Conservation (phyloP, 2,329 filamentous ascomycete genomes). For the Diaporthe helianthi region DNA sequence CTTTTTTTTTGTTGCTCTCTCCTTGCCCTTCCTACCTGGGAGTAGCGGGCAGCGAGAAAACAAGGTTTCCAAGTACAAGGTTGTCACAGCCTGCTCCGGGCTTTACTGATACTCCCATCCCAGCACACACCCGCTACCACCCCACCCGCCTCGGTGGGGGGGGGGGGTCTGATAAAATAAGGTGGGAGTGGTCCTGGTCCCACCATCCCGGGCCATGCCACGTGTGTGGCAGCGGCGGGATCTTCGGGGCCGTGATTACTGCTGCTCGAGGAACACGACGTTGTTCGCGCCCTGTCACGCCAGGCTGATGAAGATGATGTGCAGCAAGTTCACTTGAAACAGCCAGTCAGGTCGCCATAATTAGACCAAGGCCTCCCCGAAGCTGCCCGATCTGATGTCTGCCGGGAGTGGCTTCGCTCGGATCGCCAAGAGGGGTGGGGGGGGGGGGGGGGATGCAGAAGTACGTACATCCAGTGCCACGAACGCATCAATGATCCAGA, state of each 20-base stretch:
- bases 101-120: no score
- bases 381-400: slow-evolving; percentile 24
- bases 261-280: slow-evolving; percentile 20
- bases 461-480: not conserved
- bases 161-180: not conserved
- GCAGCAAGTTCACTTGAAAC: slow-evolving; percentile 26
- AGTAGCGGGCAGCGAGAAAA: slow-evolving; percentile 17
- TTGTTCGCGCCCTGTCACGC: slow-evolving; percentile 1
- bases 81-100: slow-evolving; percentile 22
- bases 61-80: slow-evolving; percentile 27
- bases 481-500: not conserved
- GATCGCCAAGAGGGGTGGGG: not conserved
- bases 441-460: not conserved
- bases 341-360: slow-evolving; percentile 1
- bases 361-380: slow-evolving; percentile 20
- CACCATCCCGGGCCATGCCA: slow-evolving; percentile 25
- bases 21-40: slow-evolving; percentile 22
- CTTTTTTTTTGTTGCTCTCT: slow-evolving; percentile 13
- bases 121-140: slow-evolving; percentile 6
- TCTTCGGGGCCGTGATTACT: slow-evolving; percentile 22
- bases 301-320: slow-evolving; percentile 13
- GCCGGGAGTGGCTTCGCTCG: slow-evolving; percentile 13
- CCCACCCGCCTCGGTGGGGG: not conserved
- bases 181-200: slow-evolving; percentile 18
- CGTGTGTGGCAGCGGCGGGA: slow-evolving; percentile 26